Conservation (phyloP, 352 stramenopile genomes). For the Saprolegnia parasitica region DNA sequence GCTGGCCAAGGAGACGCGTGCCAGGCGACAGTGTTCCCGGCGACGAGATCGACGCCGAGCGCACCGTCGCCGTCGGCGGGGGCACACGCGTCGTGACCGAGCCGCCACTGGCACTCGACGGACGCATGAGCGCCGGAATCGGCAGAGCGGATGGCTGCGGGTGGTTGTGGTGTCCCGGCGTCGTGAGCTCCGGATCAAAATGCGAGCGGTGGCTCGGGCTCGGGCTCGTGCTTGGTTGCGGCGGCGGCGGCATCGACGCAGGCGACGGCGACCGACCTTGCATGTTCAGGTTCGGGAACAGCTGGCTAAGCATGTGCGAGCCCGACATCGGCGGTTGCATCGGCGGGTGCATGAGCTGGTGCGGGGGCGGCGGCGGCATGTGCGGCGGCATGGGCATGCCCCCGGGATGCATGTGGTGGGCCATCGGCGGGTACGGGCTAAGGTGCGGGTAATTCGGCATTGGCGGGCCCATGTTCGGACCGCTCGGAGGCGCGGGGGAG, state of each 20-base stretch:
- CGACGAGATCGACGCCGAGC: slow-evolving; percentile 27
- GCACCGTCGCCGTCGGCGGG: slow-evolving; percentile 1
- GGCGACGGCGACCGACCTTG: slow-evolving; percentile 15
- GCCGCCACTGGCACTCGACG: slow-evolving; percentile 1
- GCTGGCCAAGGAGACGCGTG: slow-evolving; percentile 7
- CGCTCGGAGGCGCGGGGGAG: background rate
- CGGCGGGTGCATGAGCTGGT: slow-evolving; percentile 8
- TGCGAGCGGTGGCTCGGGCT: background rate
- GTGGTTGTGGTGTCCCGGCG: background rate
- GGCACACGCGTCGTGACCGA: slow-evolving; percentile 8
- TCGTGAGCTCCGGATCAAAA: slow-evolving; percentile 23
- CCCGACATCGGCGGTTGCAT: slow-evolving; percentile 8
- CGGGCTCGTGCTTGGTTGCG: background rate
- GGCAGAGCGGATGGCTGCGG: background rate
- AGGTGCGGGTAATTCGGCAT: slow-evolving; percentile 23
- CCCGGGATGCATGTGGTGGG: background rate
- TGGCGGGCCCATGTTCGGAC: background rate
- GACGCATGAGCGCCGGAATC: slow-evolving; percentile 22
- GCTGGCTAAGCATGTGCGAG: slow-evolving; percentile 26
- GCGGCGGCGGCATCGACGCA: background rate
- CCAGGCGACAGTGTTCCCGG: slow-evolving; percentile 17
- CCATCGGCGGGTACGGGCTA: slow-evolving; percentile 1
- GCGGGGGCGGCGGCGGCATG: background rate
- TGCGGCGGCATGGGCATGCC: slow-evolving; percentile 7
- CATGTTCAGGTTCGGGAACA: slow-evolving; percentile 27